These are phyloP conservation scores for Nannochloris sp. DNA, from an alignment of 139 green algal genomes.

Conservation along the genomic window DNA sequence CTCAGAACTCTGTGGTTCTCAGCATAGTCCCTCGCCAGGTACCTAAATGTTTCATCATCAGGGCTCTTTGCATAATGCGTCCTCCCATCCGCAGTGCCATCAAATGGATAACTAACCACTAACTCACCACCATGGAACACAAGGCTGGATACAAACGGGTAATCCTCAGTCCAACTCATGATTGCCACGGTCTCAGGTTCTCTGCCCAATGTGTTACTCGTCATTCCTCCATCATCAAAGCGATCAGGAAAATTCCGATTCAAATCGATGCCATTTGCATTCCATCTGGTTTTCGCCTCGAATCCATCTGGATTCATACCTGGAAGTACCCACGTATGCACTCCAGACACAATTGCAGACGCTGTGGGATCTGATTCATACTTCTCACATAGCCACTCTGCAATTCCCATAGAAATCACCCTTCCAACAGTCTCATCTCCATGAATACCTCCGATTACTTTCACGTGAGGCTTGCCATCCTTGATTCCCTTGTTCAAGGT, in stretches of 20 bases:
- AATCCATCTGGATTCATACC: slow-evolving; percentile 89
- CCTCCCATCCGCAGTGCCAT: slow-evolving; percentile 52
- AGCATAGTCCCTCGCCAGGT: slow-evolving; percentile 66
- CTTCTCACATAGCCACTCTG: slow-evolving; percentile 68
- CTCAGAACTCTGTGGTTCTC: slow-evolving; percentile 44
- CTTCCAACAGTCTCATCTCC: slow-evolving; percentile 79
- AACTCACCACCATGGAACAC: slow-evolving; percentile 58
- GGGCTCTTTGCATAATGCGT: slow-evolving; percentile 47
- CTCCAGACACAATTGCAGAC: slow-evolving; percentile 39
- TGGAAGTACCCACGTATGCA: slow-evolving; percentile 63
- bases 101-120: slow-evolving; percentile 79
- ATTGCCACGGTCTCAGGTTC: slow-evolving; percentile 61
- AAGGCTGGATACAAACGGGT: slow-evolving; percentile 6
- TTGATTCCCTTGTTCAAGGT: slow-evolving; percentile 18
- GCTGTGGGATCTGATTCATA: slow-evolving; percentile 23
- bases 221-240: slow-evolving; percentile 13
- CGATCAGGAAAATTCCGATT: slow-evolving; percentile 91
- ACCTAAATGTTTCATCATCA: slow-evolving; percentile 67
- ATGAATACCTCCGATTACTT: slow-evolving; percentile 76
- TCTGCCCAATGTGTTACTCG: slow-evolving; percentile 32
- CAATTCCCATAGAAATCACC: slow-evolving; percentile 61
- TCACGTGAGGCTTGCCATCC: slow-evolving; percentile 50
- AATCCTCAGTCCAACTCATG: slow-evolving; percentile 52
- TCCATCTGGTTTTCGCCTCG: slow-evolving; percentile 23
- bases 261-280: slow-evolving; percentile 60